phyloP scores from a whole-genome alignment of 1,284 basidiomycete species.

The Ustilago esculenta region DNA sequence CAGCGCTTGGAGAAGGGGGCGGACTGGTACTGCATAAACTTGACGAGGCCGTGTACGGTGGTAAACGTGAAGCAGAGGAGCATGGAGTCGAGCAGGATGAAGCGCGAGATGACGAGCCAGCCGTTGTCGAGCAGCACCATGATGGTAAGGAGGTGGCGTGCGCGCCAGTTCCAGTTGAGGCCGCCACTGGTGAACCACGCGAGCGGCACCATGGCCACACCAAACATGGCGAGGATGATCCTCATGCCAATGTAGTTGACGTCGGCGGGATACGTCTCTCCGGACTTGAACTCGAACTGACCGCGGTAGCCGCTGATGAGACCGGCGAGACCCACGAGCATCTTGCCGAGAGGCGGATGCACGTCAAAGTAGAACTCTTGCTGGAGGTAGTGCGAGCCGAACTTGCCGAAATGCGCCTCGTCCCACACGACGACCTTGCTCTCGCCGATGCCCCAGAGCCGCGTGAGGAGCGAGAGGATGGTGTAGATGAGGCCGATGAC shows the following conservation, averaged over 20 bases:
- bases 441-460: constrained; percentile 92
- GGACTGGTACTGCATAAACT: constrained; percentile 91
- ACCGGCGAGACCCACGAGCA: constrained; percentile 94
- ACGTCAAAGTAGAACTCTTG: constrained; percentile 70
- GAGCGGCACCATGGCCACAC: constrained; percentile 92
- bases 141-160: constrained; percentile 88
- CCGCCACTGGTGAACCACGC: constrained; percentile 97
- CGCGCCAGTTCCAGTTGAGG: constrained; percentile 87
- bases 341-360: constrained; percentile 98
- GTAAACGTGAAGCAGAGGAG: constrained; percentile 97
- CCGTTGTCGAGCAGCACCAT: constrained; percentile 92
- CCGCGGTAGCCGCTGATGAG: constrained; percentile 91
- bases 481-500: constrained; percentile 78
- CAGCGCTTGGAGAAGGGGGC: constrained; percentile 89
- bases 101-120: constrained; percentile 94
- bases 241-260: constrained; percentile 96
- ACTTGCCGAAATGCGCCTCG: constrained; percentile 72
- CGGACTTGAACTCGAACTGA: constrained; percentile 92
- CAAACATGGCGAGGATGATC: constrained; percentile 90
- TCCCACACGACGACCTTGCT: constrained; percentile 93
- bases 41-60: constrained; percentile 91
- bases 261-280: constrained; percentile 80
- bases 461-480: constrained; percentile 89
- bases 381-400: constrained; percentile 88
- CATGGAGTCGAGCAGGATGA: constrained; percentile 98